Conservation (phyloP, 768 basidiomycete genomes). For the Serpula lacrymans region DNA sequence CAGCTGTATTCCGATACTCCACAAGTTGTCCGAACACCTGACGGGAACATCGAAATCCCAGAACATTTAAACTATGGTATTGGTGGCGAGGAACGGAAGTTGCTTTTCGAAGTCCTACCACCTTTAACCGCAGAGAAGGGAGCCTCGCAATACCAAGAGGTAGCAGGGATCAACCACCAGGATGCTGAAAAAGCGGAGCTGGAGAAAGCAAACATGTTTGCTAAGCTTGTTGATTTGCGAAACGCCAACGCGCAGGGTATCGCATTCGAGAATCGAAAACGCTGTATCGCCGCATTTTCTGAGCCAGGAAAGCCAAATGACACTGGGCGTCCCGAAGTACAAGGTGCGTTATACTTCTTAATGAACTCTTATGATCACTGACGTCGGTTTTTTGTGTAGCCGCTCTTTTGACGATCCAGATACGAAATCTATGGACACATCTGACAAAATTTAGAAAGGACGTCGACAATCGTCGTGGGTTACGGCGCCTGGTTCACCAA, state of each 20-base stretch:
- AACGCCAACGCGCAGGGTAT: slow-evolving; percentile 90
- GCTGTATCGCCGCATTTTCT: slow-evolving; percentile 81
- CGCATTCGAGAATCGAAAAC: slow-evolving; percentile 78
- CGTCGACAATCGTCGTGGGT: slow-evolving; percentile 68
- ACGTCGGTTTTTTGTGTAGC: slow-evolving; percentile 42
- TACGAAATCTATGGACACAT: slow-evolving; percentile 80
- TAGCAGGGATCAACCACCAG: slow-evolving; percentile 17
- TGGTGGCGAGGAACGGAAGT: slow-evolving; percentile 41
- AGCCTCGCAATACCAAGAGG: slow-evolving; percentile 15
- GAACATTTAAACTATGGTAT: slow-evolving; percentile 63
- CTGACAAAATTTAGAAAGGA: slow-evolving; percentile 68
- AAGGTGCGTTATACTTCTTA: slow-evolving; percentile 55
- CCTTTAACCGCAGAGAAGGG: slow-evolving; percentile 38
- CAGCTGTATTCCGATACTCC: slow-evolving; percentile 31
- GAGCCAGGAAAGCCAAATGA: slow-evolving; percentile 61
- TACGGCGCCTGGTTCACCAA: slow-evolving; percentile 77
- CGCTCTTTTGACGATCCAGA: slow-evolving; percentile 81
- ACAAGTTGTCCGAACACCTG: slow-evolving; percentile 23
- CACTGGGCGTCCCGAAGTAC: slow-evolving; percentile 83
- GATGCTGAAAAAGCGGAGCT: slow-evolving; percentile 33
- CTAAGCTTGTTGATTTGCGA: slow-evolving; percentile 72
- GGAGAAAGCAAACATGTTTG: slow-evolving; percentile 53
- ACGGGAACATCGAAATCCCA: slow-evolving; percentile 47
- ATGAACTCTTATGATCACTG: slow-evolving; percentile 1
- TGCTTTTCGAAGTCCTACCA: slow-evolving; percentile 71